Conservation (phyloP, 805 yeast genomes). For the Scheffersomyces ergatensis region DNA sequence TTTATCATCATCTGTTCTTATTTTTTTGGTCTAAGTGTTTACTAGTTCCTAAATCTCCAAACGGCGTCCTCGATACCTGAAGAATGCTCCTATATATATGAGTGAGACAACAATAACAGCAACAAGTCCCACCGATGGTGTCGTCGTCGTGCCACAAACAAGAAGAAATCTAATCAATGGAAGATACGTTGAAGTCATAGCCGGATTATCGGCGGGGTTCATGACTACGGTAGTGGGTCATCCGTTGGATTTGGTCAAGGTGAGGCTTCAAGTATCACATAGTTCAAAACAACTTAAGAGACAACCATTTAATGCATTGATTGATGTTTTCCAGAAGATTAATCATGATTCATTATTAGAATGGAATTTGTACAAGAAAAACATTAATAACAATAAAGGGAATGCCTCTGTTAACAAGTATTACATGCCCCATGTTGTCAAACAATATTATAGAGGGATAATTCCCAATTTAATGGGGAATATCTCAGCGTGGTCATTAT, state of each 20-base stretch:
- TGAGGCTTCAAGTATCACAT: conserved; percentile 67
- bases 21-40: too few species aligned
- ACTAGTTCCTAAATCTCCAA: too few species aligned
- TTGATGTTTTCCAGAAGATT: conserved; percentile 16
- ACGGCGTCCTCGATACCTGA: too few species aligned
- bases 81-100: too few species aligned
- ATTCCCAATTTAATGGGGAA: conserved; percentile 81
- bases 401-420: background rate
- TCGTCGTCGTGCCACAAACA: background rate
- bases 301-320: conserved; percentile 17
- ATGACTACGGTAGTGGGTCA: conserved; percentile 79
- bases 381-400: too few species aligned
- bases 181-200: conserved; percentile 52
- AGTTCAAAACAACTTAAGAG: background rate
- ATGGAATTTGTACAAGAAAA: background rate
- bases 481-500: conserved; percentile 84
- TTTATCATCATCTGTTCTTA: too few species aligned
- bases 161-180: background rate
- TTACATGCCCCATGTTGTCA: conserved; percentile 14
- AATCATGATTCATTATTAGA: conserved; percentile 14
- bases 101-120: too few species aligned
- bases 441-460: conserved; percentile 66
- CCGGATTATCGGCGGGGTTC: conserved; percentile 82
- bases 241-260: conserved; percentile 84
- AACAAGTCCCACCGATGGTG: too few species aligned